These are phyloP conservation scores for Acarospora socialis DNA, from an alignment of 2,329 filamentous ascomycete species.

Conservation along the genomic window DNA sequence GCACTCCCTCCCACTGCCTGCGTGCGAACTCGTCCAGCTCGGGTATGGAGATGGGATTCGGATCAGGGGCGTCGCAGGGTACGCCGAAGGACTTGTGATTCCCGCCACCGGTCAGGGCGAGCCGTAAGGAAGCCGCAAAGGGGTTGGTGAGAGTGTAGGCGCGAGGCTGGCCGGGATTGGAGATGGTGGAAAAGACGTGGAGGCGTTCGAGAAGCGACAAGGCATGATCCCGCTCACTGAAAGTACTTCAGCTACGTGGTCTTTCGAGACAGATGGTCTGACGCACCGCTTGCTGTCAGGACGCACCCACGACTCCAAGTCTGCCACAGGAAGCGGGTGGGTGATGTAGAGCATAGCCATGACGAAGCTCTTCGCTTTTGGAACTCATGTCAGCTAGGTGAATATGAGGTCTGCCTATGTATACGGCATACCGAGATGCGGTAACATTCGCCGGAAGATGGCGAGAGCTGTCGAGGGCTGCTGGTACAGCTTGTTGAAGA, in stretches of 20 bases:
- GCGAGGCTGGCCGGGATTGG: constrained; percentile 47
- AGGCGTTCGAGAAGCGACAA: constrained; percentile 67
- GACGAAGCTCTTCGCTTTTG: constrained; percentile 76
- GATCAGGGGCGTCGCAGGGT: constrained; percentile 51
- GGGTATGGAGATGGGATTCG: constrained; percentile 49
- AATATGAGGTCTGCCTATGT: constrained; percentile 3
- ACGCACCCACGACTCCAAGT: constrained; percentile 77
- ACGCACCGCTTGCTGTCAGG: constrained; percentile 44
- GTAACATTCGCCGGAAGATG: constrained; percentile 93
- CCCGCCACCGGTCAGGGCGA: constrained; percentile 78
- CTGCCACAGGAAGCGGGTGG: constrained; percentile 58
- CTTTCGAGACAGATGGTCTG: neutral
- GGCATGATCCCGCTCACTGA: constrained; percentile 67
- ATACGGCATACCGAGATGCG: constrained; percentile 55
- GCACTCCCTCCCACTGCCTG: constrained; percentile 84
- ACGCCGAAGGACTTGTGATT: constrained; percentile 83
- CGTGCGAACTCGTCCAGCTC: constrained; percentile 78
- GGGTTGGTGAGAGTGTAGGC: constrained; percentile 66
- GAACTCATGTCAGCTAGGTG: constrained; percentile 13
- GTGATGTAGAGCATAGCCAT: constrained; percentile 92
- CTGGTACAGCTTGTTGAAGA: constrained; percentile 83
- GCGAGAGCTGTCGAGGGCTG: constrained; percentile 91
- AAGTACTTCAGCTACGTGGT: constrained; percentile 8
- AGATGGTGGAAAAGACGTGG: constrained; percentile 64
- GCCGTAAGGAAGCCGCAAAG: constrained; percentile 69